Evolutionary conservation across 805 yeast genomes (phyloP).

Genomic region (Grigorovia humatica): DNA sequence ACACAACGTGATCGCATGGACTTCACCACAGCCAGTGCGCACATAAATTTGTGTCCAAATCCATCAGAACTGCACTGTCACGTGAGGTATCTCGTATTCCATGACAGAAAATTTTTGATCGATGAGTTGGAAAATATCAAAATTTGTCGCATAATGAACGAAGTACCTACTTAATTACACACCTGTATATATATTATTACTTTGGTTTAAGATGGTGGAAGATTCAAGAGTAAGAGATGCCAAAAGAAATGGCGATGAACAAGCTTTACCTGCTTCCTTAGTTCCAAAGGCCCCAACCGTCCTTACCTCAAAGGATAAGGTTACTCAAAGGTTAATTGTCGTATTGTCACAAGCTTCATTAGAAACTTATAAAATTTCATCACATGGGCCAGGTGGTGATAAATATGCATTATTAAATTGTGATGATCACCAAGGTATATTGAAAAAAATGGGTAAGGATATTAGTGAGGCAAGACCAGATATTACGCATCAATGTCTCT

Average conservation of each 20-base stretch:
- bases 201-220: slow-evolving; percentile 30
- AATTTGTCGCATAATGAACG: background rate
- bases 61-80: background rate
- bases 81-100: background rate
- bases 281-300: slow-evolving; percentile 84
- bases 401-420: slow-evolving; percentile 90
- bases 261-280: slow-evolving; percentile 52
- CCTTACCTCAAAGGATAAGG: slow-evolving; percentile 74
- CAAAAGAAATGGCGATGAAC: slow-evolving; percentile 28
- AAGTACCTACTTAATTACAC: background rate
- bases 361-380: slow-evolving; percentile 84
- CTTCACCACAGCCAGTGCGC: no score
- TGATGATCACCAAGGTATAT: slow-evolving; percentile 94
- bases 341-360: slow-evolving; percentile 94
- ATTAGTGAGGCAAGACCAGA: slow-evolving; percentile 99
- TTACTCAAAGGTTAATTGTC: slow-evolving; percentile 77
- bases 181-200: no score
- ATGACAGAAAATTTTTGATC: background rate
- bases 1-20: no score
- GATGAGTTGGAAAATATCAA: background rate
- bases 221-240: slow-evolving; percentile 41
- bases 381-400: slow-evolving; percentile 73
- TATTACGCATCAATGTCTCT: slow-evolving; percentile 93
- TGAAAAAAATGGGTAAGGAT: slow-evolving; percentile 93
- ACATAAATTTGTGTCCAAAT: background rate